Base-by-base conservation (phyloP, 345 rosid genomes). In the Corchorus olitorius region DNA sequence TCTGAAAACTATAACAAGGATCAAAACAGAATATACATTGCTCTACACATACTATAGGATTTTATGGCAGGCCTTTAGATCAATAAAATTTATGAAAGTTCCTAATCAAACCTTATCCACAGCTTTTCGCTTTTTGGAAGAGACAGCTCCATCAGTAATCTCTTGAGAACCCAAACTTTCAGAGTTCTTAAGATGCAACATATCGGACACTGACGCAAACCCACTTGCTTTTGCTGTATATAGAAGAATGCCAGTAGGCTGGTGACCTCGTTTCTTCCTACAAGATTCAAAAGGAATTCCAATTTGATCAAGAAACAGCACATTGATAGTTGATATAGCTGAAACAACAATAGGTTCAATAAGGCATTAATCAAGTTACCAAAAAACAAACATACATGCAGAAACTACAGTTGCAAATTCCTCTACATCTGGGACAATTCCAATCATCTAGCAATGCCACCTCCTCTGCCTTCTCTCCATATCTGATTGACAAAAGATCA, bases 381-480 rank as follows among this genome's bases (percentile, higher is more conserved):
- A 46, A 34, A 33, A 19, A 49, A 7, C 3, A 15, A 8, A 76
- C 79, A 27, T 5, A 78, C 81, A 64, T 73, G 72, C 76, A 72
- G 65, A 78, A 78, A 73, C 81, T 72, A 34, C 76, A 72, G 62
- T 78, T 72, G 66, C 81, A 78, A 41, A 73, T 73, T 46, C 79
- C 79, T 76, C 79, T 58, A 49, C 81, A 78, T 65, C 17, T 78
- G 2, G 81, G 81, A 43, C 81, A 78, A 35, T 22, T 49, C 84
- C 86, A 84, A 55, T 84, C 78, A 55, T 12, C 19, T 14, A 65
- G 19, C 20, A 15, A 37, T 12, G 62, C 75, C 27, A 81, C 81
- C 33, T 78, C 81, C 70, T 81, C 81, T 17, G 84, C 87, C 3
- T 70, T 79, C 74, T 81, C 84, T 17, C 77, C 84, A 70, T 81